Conservation (phyloP, 345 rosid species). For the Eucalyptus marginata region DNA sequence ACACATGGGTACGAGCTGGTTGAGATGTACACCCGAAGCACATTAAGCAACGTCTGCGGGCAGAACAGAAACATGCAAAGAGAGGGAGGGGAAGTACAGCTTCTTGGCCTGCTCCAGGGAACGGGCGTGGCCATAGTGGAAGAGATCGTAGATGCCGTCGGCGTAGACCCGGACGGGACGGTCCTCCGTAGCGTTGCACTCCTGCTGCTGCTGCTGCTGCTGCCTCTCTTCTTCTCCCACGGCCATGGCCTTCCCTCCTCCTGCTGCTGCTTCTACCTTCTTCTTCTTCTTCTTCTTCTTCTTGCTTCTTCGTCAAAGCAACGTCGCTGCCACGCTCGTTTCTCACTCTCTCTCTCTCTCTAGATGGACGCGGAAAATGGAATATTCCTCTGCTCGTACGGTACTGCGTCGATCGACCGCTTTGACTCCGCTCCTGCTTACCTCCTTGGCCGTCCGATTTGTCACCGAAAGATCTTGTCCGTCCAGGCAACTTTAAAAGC, state of each 20-base stretch:
- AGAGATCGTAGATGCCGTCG: constrained; percentile 98
- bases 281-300: not conserved
- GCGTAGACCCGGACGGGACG: constrained; percentile 78
- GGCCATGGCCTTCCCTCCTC: not conserved
- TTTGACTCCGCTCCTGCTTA: not conserved
- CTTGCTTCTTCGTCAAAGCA: not conserved
- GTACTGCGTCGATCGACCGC: not conserved
- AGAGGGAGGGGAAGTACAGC: constrained; percentile 25
- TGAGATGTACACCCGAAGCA: not conserved
- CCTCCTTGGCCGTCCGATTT: not conserved
- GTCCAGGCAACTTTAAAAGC: not conserved
- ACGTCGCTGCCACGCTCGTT: not conserved
- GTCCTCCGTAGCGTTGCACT: not conserved
- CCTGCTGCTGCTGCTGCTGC: not conserved
- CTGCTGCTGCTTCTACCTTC: not conserved
- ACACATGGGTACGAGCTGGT: not conserved
- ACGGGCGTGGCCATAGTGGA: constrained; percentile 93
- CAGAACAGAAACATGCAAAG: not conserved
- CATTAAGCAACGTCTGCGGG: not conserved
- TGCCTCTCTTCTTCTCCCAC: not conserved
- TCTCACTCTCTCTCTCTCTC: not conserved
- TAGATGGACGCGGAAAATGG: not conserved
- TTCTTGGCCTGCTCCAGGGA: constrained; percentile 93
- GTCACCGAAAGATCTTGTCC: not conserved
- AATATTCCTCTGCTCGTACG: not conserved